Conservation (phyloP, 2,329 filamentous ascomycete genomes). For the Colletotrichum melonis region DNA sequence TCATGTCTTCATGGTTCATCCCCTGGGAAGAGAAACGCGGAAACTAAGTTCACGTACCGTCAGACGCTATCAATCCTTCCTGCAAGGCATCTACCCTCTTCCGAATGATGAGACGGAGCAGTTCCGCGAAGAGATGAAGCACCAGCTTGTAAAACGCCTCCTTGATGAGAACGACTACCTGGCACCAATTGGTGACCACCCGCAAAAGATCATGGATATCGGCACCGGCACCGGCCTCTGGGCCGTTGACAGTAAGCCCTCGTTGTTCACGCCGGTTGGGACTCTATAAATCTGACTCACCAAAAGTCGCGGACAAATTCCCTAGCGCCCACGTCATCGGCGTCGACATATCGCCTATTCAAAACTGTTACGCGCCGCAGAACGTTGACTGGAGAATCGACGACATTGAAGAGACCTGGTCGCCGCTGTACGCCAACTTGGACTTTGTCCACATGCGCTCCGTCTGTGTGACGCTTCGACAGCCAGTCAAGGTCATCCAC, state of each 20-base stretch:
- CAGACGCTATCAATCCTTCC: slow-evolving; percentile 62
- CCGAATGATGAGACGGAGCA: slow-evolving; percentile 66
- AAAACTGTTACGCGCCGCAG: slow-evolving; percentile 61
- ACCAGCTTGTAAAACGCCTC: slow-evolving; percentile 60
- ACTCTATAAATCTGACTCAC: slow-evolving; percentile 8
- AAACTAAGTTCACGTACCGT: slow-evolving; percentile 11
- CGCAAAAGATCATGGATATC: slow-evolving; percentile 62
- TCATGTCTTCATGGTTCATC: neutral
- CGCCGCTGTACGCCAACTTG: slow-evolving; percentile 50
- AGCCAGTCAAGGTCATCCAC: slow-evolving; percentile 61
- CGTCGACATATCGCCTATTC: slow-evolving; percentile 57
- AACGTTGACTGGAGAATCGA: slow-evolving; percentile 66
- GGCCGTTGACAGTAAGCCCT: slow-evolving; percentile 61
- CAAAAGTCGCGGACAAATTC: slow-evolving; percentile 56
- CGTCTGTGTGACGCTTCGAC: slow-evolving; percentile 60
- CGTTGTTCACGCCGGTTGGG: neutral
- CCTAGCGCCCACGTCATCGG: slow-evolving; percentile 59
- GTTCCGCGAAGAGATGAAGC: slow-evolving; percentile 60
- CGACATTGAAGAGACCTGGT: slow-evolving; percentile 54
- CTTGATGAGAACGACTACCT: slow-evolving; percentile 54
- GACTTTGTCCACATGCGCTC: slow-evolving; percentile 67
- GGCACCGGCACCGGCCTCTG: slow-evolving; percentile 65
- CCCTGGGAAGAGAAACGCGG: neutral
- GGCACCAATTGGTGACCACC: slow-evolving; percentile 55
- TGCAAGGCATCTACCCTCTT: slow-evolving; percentile 59